Conservation (phyloP, 148 eudicot genomes). For the Chenopodium berlandieri region DNA sequence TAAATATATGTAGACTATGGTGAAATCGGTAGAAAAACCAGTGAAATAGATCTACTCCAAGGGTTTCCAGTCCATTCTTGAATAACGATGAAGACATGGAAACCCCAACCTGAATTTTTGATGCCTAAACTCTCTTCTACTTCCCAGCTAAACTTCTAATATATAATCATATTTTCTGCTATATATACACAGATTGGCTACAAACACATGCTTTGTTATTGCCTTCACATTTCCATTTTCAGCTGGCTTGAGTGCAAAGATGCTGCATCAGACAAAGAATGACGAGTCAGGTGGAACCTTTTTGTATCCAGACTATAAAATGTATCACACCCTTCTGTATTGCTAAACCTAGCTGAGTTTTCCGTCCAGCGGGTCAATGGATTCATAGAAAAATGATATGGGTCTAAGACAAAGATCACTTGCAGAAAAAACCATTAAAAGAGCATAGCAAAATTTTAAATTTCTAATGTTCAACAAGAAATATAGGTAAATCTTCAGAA, state of each 20-base stretch:
- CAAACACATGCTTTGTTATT: constrained; percentile 15
- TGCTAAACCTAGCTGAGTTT: not conserved
- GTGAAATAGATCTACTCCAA: constrained; percentile 19
- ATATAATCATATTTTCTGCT: constrained; percentile 34
- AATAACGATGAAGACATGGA: constrained; percentile 30
- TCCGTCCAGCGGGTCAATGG: not conserved
- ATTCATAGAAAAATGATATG: not conserved
- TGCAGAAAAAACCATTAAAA: too few species aligned
- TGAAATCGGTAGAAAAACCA: constrained; percentile 14
- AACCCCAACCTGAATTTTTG: constrained; percentile 28
- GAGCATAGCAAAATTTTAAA: not conserved
- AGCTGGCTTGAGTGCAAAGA: constrained; percentile 68
- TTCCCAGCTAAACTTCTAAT: constrained; percentile 26
- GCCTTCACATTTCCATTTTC: constrained; percentile 75
- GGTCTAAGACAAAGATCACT: not conserved
- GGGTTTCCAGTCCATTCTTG: constrained; percentile 24
- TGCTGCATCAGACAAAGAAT: constrained; percentile 44
- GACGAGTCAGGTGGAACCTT: constrained; percentile 4
- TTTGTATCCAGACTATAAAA: not conserved
- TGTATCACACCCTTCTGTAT: too few species aligned
- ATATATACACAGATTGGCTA: constrained; percentile 43
- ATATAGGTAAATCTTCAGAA: not conserved
- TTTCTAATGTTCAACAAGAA: too few species aligned
- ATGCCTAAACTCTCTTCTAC: constrained; percentile 19
- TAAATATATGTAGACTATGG: constrained; percentile 22